phyloP scores from a whole-genome alignment of 1,284 basidiomycete genomes.

The Ceratobasidium sp. region DNA sequence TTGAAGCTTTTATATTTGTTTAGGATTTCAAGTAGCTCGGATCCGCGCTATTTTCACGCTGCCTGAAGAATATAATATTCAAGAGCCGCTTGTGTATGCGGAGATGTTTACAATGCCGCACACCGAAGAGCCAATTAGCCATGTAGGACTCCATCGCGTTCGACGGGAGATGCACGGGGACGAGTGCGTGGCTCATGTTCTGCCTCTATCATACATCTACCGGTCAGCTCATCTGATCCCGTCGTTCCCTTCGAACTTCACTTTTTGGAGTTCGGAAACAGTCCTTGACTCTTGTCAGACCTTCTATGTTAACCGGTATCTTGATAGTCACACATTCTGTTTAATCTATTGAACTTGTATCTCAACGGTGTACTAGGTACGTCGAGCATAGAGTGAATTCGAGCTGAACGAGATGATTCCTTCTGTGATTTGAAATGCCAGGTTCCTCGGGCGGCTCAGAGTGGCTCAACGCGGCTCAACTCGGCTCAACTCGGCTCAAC shows the following conservation, averaged over 20 bases:
- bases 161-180: background rate
- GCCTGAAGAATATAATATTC: background rate
- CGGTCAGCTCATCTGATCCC: slow-evolving; percentile 1
- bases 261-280: background rate
- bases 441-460: too few relatives aligned
- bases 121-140: background rate
- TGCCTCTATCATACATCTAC: background rate
- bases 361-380: too few relatives aligned
- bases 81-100: background rate
- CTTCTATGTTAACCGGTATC: slow-evolving; percentile 5
- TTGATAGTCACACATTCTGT: background rate
- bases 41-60: slow-evolving; percentile 37
- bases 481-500: too few relatives aligned
- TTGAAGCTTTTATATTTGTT: background rate
- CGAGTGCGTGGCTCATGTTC: background rate
- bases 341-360: background rate
- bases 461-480: too few relatives aligned
- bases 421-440: too few relatives aligned
- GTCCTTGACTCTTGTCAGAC: background rate
- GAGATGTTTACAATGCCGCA: background rate
- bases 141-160: background rate
- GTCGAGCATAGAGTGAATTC: too few relatives aligned
- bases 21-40: slow-evolving; percentile 11
- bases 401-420: too few relatives aligned
- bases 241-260: background rate